phyloP scores from a whole-genome alignment of 1,284 basidiomycete genomes.

The Vanrija humicola region DNA sequence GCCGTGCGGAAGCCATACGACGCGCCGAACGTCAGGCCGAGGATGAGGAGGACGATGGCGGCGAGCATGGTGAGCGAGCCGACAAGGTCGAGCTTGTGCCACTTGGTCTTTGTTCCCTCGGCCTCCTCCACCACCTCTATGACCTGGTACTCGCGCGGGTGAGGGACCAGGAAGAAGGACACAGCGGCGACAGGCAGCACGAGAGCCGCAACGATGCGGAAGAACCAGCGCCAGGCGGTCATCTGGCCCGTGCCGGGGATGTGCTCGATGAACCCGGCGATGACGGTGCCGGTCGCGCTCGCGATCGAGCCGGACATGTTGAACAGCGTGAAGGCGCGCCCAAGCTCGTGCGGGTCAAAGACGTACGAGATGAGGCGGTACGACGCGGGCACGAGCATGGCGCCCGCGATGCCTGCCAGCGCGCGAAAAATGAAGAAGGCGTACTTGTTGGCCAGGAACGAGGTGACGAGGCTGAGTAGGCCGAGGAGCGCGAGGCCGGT shows the following conservation, averaged over 20 bases:
- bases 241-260: conserved; percentile 38
- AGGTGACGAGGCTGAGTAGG: conserved; percentile 32
- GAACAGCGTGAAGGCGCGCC: conserved; percentile 30
- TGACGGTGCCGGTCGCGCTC: conserved; percentile 26
- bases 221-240: conserved; percentile 42
- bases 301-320: conserved; percentile 35
- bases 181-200: conserved; percentile 24
- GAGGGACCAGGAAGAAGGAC: not conserved
- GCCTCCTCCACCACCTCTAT: conserved; percentile 1
- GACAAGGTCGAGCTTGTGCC: not conserved
- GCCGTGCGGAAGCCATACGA: conserved; percentile 24
- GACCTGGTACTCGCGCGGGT: not conserved
- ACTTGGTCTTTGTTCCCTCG: conserved; percentile 10
- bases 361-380: conserved; percentile 33
- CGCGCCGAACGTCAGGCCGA: conserved; percentile 29
- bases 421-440: conserved; percentile 39
- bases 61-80: conserved; percentile 10
- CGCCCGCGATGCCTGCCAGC: conserved; percentile 32
- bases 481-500: conserved; percentile 31
- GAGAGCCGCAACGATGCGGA: conserved; percentile 39
- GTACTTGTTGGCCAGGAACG: conserved; percentile 35
- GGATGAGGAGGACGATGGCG: conserved; percentile 23
- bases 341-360: conserved; percentile 22
- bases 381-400: conserved; percentile 30
- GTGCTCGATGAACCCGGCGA: conserved; percentile 34